These are phyloP conservation scores for Prototheca wickerhamii DNA, from an alignment of 163 green algal genomes.

Conservation along the genomic window DNA sequence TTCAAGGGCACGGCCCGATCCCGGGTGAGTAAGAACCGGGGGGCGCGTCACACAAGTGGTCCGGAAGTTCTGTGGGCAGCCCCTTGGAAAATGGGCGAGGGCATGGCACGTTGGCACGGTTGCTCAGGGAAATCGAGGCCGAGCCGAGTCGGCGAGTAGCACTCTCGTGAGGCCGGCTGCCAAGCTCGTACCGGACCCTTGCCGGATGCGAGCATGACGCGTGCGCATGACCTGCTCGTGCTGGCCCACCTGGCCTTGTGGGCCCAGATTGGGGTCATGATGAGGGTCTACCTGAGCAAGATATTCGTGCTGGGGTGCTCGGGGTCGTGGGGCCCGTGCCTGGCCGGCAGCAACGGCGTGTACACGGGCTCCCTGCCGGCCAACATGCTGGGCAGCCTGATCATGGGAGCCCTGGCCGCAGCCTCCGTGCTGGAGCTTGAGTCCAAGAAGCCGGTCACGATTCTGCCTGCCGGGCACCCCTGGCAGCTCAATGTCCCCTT, in stretches of 20 bases:
- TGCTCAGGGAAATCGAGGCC: too few species aligned
- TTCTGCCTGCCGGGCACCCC: conserved; percentile 23
- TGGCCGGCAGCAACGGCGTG: conserved; percentile 21
- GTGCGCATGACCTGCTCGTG: neutral
- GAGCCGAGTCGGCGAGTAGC: too few species aligned
- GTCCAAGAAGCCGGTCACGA: conserved; percentile 26
- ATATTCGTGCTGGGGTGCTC: conserved; percentile 47
- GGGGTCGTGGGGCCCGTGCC: conserved; percentile 41
- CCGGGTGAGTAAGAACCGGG: too few species aligned
- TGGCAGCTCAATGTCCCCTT: conserved; percentile 37
- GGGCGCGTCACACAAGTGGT: too few species aligned
- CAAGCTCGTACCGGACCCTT: too few species aligned
- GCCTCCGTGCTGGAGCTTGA: conserved; percentile 32
- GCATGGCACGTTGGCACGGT: too few species aligned
- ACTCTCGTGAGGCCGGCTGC: too few species aligned
- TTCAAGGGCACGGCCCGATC: too few species aligned
- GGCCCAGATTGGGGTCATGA: conserved; percentile 55
- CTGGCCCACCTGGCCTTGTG: conserved; percentile 30
- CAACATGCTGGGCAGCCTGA: conserved; percentile 70
- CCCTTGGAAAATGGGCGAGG: too few species aligned
- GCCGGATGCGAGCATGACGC: too few species aligned
- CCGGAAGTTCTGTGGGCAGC: too few species aligned
- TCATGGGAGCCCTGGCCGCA: conserved; percentile 66
- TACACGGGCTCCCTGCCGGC: conserved; percentile 62
- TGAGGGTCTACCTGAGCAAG: conserved; percentile 39